Evolutionary conservation across 768 basidiomycete genomes (phyloP).

Genomic region (Russula vinacea): DNA sequence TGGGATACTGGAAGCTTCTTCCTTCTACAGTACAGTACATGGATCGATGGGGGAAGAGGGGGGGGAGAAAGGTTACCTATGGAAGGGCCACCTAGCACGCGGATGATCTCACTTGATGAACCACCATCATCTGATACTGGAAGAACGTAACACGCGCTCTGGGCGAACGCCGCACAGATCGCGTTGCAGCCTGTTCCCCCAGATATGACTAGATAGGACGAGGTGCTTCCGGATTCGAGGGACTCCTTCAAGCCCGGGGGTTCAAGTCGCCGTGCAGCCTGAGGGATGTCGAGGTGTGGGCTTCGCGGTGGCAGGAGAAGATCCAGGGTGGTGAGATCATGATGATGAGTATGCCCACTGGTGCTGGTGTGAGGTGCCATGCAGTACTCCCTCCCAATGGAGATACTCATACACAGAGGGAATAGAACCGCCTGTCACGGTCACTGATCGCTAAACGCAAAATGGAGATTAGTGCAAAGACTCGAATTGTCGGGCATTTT

Average conservation of each 20-base stretch:
- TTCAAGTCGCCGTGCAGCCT: constrained; percentile 42
- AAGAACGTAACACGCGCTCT: constrained; percentile 74
- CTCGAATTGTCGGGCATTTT: background rate
- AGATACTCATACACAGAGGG: background rate
- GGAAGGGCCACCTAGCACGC: constrained; percentile 84
- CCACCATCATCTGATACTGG: constrained; percentile 97
- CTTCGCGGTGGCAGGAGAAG: background rate
- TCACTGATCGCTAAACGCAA: background rate
- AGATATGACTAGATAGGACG: constrained; percentile 73
- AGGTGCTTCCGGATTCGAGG: constrained; percentile 14
- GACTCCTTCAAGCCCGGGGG: constrained; percentile 12
- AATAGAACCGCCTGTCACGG: background rate
- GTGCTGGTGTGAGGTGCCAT: constrained; percentile 2
- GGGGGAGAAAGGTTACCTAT: constrained; percentile 51
- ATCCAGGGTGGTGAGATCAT: background rate
- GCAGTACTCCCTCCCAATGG: background rate
- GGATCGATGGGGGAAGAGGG: background rate
- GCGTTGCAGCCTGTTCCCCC: constrained; percentile 95
- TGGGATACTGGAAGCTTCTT: background rate
- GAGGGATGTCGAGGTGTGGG: background rate
- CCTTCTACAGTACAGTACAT: background rate
- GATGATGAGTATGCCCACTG: background rate
- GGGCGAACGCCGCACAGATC: constrained; percentile 79
- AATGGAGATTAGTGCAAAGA: background rate
- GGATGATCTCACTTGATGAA: constrained; percentile 90